Conservation (phyloP, 257 asterid species). For the Primulina huaijiensis region DNA sequence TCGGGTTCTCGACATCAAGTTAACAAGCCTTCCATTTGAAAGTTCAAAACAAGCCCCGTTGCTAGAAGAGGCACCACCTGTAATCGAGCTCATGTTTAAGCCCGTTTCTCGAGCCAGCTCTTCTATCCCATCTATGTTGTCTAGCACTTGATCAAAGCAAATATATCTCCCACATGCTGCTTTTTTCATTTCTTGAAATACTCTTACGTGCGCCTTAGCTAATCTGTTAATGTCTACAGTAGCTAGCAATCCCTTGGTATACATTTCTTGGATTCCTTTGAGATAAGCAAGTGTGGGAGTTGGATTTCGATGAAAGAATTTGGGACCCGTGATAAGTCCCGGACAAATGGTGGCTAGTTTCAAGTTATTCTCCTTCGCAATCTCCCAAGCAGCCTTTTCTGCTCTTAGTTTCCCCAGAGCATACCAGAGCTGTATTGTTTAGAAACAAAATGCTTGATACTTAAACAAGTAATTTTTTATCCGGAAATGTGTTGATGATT, state of each 20-base stretch:
- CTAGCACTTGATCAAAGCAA: slow-evolving; percentile 61
- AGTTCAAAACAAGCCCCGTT: slow-evolving; percentile 33
- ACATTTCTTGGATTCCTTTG: slow-evolving; percentile 80
- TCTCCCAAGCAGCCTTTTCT: slow-evolving; percentile 72
- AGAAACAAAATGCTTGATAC: not conserved
- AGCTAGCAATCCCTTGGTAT: slow-evolving; percentile 55
- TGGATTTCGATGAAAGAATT: slow-evolving; percentile 43
- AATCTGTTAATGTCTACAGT: slow-evolving; percentile 47
- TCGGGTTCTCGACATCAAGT: slow-evolving; percentile 43
- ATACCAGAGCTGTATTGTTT: slow-evolving; percentile 73
- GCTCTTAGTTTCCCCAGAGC: slow-evolving; percentile 91
- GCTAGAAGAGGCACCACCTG: slow-evolving; percentile 37
- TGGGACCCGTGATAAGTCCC: slow-evolving; percentile 74
- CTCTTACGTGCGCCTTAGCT: slow-evolving; percentile 67
- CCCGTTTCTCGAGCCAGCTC: slow-evolving; percentile 54
- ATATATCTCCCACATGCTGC: slow-evolving; percentile 54
- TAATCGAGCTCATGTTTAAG: slow-evolving; percentile 23
- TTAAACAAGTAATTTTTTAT: not conserved
- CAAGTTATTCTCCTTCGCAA: slow-evolving; percentile 50
- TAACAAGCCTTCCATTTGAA: slow-evolving; percentile 50
- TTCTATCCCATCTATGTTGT: slow-evolving; percentile 45
- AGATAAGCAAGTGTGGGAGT: slow-evolving; percentile 82
- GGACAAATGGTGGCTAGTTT: slow-evolving; percentile 73
- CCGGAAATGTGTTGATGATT: not conserved
- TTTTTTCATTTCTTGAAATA: slow-evolving; percentile 73